Base-by-base conservation (phyloP, 495 filamentous ascomycete species). In the Penicillium desertorum region DNA sequence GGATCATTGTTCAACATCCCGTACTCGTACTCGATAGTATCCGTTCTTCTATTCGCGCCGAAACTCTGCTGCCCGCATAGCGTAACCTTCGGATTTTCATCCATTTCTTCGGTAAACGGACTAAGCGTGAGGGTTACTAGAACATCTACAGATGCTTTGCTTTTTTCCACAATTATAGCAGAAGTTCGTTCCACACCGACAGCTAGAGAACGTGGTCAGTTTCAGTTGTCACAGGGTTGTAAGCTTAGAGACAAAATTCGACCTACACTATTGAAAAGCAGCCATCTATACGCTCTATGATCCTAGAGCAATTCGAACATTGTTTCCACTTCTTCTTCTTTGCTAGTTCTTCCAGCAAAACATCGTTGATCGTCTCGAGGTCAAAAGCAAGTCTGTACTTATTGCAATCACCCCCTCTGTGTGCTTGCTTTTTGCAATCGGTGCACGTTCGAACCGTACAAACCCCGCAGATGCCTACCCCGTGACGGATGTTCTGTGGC, bases 371-470 rank as follows among this genome's bases (percentile, higher is more conserved):
- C 5, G n/a, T 17, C 16, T 39, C 36, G 7, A n/a, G 16, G 8
- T 39, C 16, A 16, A 3, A 7, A 37, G 14, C 34, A 16, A 1
- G 12, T 5, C 14, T 16, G 34, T 7, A 2, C 5, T 17, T 17
- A 9, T 17, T 17, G n/a, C 32, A 58, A 14, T 29, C 58, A 10
- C 56, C 45, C 32, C 19, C 23, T 25, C 23, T 45, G 23, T 52
- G 42, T 27, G 3, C 23, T 25, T n/a, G 7, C 12, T 41, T 20
- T 19, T 34, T 27, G 22, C 47, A 58, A 19, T 17, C 14, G 1
- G 37, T 10, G n/a, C 56, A 58, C 4, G 56, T 58, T 25, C 43
- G 43, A 9, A 6, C 29, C 2, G 8, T 32, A n/a, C 48, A 58
- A 5, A 25, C 11, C 8, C 29, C 39, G 27, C 56, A 58, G 14